Conservation (phyloP, 768 basidiomycete genomes). For the Amanita phalloides region DNA sequence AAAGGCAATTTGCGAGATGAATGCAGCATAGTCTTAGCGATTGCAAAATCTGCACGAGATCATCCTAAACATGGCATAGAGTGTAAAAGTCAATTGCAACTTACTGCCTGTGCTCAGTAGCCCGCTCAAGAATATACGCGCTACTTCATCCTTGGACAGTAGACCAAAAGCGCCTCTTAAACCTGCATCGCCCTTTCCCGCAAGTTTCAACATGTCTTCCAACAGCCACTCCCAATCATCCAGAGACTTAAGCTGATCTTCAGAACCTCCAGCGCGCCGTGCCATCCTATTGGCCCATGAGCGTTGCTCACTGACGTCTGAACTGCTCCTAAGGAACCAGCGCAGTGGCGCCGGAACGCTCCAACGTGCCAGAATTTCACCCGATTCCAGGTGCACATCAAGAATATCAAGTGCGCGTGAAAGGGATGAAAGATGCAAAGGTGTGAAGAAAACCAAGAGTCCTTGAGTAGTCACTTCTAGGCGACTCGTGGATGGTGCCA, state of each 20-base stretch:
- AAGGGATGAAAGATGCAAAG: conserved; percentile 61
- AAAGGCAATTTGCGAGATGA: conserved; percentile 40
- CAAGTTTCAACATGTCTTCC: conserved; percentile 84
- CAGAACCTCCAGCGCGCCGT: conserved; percentile 46
- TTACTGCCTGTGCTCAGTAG: conserved; percentile 80
- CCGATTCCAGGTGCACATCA: conserved; percentile 90
- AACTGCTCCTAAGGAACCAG: conserved; percentile 83
- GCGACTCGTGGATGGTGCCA: conserved; percentile 60
- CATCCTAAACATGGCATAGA: conserved; percentile 5
- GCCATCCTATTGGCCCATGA: conserved; percentile 85
- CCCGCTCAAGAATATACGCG: conserved; percentile 78
- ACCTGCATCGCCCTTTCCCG: conserved; percentile 48
- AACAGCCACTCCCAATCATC: conserved; percentile 84
- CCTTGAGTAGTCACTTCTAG: conserved; percentile 52
- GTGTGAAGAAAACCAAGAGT: conserved; percentile 72
- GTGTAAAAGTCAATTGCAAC: conserved; percentile 22
- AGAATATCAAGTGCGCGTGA: conserved; percentile 83
- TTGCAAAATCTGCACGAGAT: conserved; percentile 42
- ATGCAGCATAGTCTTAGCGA: conserved; percentile 53
- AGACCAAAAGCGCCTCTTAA: conserved; percentile 74
- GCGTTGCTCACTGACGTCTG: conserved; percentile 58
- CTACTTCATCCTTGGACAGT: conserved; percentile 58
- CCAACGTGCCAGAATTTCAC: conserved; percentile 88
- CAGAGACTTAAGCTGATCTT: conserved; percentile 41
- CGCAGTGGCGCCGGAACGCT: conserved; percentile 68